A percentile compares a stretch with the other conserved stretches of the same genome.
Conservation (phyloP, 768 basidiomycete species). For the Lentinula edodes region DNA sequence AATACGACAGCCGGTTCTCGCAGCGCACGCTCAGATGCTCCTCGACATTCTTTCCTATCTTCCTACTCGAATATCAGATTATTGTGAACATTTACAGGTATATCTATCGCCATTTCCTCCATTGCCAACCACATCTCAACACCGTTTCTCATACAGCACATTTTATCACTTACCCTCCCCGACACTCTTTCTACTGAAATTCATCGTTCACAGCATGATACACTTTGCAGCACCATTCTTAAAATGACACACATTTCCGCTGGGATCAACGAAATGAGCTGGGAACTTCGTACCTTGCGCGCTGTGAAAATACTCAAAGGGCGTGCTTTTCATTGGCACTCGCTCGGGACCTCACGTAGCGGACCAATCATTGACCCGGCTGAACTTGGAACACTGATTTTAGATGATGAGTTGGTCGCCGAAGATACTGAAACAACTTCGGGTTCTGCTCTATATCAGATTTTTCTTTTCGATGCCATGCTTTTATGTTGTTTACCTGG, state of each 20-base stretch:
- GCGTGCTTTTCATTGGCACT: slow-evolving; percentile 22
- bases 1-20: slow-evolving; percentile 13
- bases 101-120: slow-evolving; percentile 21
- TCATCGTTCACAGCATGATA: slow-evolving; percentile 19
- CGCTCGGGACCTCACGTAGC: slow-evolving; percentile 7
- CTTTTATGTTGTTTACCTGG: slow-evolving; percentile 28
- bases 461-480: slow-evolving; percentile 31
- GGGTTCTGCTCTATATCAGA: slow-evolving; percentile 14
- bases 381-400: slow-evolving; percentile 24
- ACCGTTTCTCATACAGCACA: neutral
- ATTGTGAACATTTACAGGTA: slow-evolving; percentile 25
- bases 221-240: slow-evolving; percentile 26
- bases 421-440: slow-evolving; percentile 14
- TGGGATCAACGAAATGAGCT: slow-evolving; percentile 32
- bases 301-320: slow-evolving; percentile 19
- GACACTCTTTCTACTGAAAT: neutral
- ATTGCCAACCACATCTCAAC: slow-evolving; percentile 15
- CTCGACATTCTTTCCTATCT: slow-evolving; percentile 24
- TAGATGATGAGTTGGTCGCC: slow-evolving; percentile 28
- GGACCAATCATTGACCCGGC: slow-evolving; percentile 11
- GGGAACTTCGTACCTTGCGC: slow-evolving; percentile 29
- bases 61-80: slow-evolving; percentile 25
- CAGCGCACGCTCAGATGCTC: slow-evolving; percentile 19
- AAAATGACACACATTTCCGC: slow-evolving; percentile 24
- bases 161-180: neutral